Evolutionary conservation across 148 eudicot genomes (phyloP).

Genomic region (Vaccinium macrocarpon): DNA sequence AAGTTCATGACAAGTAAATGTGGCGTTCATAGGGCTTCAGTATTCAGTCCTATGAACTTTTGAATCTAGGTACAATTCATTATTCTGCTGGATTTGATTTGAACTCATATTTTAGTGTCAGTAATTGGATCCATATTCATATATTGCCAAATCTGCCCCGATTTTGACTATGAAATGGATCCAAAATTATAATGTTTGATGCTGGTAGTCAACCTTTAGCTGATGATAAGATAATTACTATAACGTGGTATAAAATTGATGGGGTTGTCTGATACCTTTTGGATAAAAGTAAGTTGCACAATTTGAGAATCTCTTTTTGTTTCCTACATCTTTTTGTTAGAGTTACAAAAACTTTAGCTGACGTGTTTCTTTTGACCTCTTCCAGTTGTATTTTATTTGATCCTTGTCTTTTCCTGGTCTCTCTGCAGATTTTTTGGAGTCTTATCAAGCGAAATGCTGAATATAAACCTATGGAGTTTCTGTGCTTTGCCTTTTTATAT

Average conservation of each 20-base stretch:
- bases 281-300: neutral
- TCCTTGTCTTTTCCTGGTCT: slow-evolving; percentile 14
- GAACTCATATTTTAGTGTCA: neutral
- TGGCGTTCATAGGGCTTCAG: neutral
- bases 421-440: slow-evolving; percentile 78
- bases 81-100: neutral
- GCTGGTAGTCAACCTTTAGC: neutral
- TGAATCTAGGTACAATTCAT: neutral
- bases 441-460: slow-evolving; percentile 67
- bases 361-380: neutral
- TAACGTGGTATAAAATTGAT: neutral
- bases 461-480: slow-evolving; percentile 85
- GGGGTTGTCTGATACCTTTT: neutral
- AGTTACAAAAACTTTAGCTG: neutral
- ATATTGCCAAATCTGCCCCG: neutral
- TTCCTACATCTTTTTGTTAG: neutral
- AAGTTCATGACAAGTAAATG: neutral
- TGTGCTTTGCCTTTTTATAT: slow-evolving; percentile 68
- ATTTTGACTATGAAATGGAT: neutral
- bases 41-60: neutral
- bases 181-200: neutral
- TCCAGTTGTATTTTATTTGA: slow-evolving; percentile 13
- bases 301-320: neutral
- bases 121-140: neutral
- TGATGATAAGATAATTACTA: neutral